A percentile compares a stretch with the other conserved stretches of the same genome.
Evolutionary conservation across 306 rosid genomes (phyloP).

Genomic region (Cercis canadensis): DNA sequence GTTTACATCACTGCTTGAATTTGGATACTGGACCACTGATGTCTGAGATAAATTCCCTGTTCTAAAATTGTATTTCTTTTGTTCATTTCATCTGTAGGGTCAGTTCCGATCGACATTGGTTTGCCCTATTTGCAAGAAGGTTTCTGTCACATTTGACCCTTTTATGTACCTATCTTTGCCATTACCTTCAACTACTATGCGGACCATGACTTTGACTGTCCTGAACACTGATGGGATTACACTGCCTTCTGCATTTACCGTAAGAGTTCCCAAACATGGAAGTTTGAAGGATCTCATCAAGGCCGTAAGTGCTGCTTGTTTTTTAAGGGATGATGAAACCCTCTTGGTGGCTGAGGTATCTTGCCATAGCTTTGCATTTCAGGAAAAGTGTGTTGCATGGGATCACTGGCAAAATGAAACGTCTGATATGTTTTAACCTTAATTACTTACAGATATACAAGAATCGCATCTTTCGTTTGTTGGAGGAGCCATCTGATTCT

Average conservation of each 20-base stretch:
- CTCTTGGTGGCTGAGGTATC: constrained; percentile 82
- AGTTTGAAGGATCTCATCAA: constrained; percentile 63
- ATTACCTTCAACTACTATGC: constrained; percentile 70
- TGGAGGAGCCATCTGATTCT: constrained; percentile 61
- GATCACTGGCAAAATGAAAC: constrained; percentile 7
- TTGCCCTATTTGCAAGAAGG: constrained; percentile 79
- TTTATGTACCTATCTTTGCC: constrained; percentile 91
- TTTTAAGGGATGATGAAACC: constrained; percentile 70
- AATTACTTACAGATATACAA: constrained; percentile 55
- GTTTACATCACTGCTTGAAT: not conserved
- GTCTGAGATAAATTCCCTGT: not conserved
- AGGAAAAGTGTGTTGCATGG: constrained; percentile 17
- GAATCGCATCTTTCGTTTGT: constrained; percentile 49
- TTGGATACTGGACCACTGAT: not conserved
- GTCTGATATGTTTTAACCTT: not conserved
- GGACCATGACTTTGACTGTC: constrained; percentile 77
- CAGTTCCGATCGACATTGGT: constrained; percentile 82
- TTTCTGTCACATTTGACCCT: constrained; percentile 87
- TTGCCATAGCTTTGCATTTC: constrained; percentile 22
- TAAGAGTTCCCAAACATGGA: constrained; percentile 65
- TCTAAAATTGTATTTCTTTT: constrained; percentile 21
- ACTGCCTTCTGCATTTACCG: constrained; percentile 54
- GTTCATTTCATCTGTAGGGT: constrained; percentile 59
- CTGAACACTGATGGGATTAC: constrained; percentile 63
- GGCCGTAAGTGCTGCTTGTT: constrained; percentile 66